phyloP scores from a whole-genome alignment of 2,329 filamentous ascomycete species.

The Fusarium tjaetaba region DNA sequence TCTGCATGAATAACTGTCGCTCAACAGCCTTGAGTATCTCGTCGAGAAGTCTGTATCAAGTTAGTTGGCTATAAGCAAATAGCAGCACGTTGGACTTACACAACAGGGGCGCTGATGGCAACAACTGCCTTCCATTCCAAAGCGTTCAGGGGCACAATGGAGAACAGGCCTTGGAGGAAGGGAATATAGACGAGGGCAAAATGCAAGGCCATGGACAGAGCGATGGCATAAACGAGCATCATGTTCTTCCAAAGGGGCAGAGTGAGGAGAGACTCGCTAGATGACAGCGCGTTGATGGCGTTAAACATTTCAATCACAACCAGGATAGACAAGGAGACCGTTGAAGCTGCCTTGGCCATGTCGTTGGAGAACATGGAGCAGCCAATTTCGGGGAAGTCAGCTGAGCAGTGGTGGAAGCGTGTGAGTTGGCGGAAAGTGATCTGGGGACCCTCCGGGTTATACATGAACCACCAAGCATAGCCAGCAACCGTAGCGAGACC shows the following conservation, averaged over 20 bases:
- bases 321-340: slow-evolving; percentile 88
- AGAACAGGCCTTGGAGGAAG: slow-evolving; percentile 87
- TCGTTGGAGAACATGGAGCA: slow-evolving; percentile 92
- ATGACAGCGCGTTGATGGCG: slow-evolving; percentile 97
- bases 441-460: slow-evolving; percentile 87
- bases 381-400: slow-evolving; percentile 87
- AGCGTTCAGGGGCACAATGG: slow-evolving; percentile 86
- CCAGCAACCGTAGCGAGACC: slow-evolving; percentile 94
- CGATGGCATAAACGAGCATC: slow-evolving; percentile 96
- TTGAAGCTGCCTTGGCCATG: slow-evolving; percentile 89
- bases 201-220: slow-evolving; percentile 91
- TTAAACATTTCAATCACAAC: slow-evolving; percentile 99
- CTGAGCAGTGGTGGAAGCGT: slow-evolving; percentile 92
- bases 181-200: slow-evolving; percentile 94
- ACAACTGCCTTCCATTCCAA: slow-evolving; percentile 93
- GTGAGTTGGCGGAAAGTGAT: slow-evolving; percentile 90
- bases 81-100: slow-evolving; percentile 68
- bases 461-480: slow-evolving; percentile 99
- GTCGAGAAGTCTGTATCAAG: slow-evolving; percentile 73
- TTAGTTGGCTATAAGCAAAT: slow-evolving; percentile 33
- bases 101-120: slow-evolving; percentile 87
- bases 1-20: slow-evolving; percentile 71
- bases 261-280: slow-evolving; percentile 91
- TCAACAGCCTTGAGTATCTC: slow-evolving; percentile 85
- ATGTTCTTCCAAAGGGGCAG: slow-evolving; percentile 98